Conservation (phyloP, 352 stramenopile species). For the Phytophthora sojae region DNA sequence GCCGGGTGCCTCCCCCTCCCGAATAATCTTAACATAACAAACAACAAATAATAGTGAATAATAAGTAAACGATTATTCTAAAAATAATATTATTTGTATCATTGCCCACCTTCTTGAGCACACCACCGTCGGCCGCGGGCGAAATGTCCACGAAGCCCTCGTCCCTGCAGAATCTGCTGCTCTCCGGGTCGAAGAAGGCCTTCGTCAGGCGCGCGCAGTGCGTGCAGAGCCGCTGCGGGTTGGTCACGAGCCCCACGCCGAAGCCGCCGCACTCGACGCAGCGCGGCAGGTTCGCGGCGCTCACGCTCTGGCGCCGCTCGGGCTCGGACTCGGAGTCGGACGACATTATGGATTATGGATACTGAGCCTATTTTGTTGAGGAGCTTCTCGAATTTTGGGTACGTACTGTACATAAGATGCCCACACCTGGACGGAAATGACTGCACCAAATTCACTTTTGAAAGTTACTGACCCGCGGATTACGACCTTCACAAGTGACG, state of each 20-base stretch:
- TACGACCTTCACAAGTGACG: no score
- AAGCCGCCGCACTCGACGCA: constrained; percentile 77
- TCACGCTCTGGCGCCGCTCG: not conserved
- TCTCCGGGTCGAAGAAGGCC: constrained; percentile 83
- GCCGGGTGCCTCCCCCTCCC: constrained; percentile 50
- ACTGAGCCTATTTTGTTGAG: not conserved
- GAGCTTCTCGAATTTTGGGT: not conserved
- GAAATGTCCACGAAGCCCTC: constrained; percentile 89
- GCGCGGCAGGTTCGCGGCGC: constrained; percentile 48
- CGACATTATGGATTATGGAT: constrained; percentile 6
- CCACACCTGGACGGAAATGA: no score
- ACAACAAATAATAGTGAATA: not conserved
- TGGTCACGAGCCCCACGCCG: constrained; percentile 74
- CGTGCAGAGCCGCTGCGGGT: constrained; percentile 73
- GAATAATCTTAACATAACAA: constrained; percentile 49
- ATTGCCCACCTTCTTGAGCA: constrained; percentile 78
- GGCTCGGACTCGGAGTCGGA: constrained; percentile 18
- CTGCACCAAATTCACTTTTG: no score
- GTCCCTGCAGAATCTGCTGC: constrained; percentile 66
- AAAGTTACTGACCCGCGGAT: no score
- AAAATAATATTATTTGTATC: not conserved
- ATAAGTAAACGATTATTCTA: constrained; percentile 1
- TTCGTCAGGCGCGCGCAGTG: constrained; percentile 76
- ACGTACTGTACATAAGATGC: not conserved
- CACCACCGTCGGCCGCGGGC: constrained; percentile 68